Evolutionary conservation across 2,329 filamentous ascomycete species (phyloP).

Genomic region (Ophiostoma ips): DNA sequence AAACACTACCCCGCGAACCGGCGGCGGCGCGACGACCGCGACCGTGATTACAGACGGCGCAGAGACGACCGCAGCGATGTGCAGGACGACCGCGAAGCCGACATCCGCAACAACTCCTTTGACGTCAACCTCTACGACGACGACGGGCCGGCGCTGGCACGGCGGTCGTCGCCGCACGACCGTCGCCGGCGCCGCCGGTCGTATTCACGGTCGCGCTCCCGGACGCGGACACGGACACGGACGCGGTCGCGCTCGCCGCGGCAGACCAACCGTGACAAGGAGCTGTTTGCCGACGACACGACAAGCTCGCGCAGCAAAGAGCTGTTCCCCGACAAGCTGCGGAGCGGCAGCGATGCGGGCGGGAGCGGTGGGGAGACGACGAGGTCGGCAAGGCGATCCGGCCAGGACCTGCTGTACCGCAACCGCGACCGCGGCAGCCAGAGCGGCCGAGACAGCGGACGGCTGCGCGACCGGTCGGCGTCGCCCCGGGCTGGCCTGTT

Average conservation of each 20-base stretch:
- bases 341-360: background rate
- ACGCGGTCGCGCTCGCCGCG: constrained; percentile 8
- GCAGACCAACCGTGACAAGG: constrained; percentile 37
- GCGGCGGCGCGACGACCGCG: constrained; percentile 44
- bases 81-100: constrained; percentile 32
- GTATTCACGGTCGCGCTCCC: constrained; percentile 2
- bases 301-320: constrained; percentile 2
- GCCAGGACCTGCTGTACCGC: background rate
- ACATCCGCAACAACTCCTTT: constrained; percentile 41
- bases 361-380: too few species aligned
- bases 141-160: constrained; percentile 20
- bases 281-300: constrained; percentile 43
- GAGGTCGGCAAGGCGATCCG: too few species aligned
- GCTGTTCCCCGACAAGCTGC: constrained; percentile 10
- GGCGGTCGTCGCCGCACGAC: background rate
- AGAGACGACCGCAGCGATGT: constrained; percentile 19
- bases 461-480: constrained; percentile 34
- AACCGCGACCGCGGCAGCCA: constrained; percentile 20
- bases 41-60: constrained; percentile 15
- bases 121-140: constrained; percentile 55
- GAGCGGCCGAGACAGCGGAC: constrained; percentile 13
- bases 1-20: constrained; percentile 30
- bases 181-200: constrained; percentile 11
- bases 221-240: too few species aligned
- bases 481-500: constrained; percentile 32